Evolutionary conservation across 176 grass and related monocot species (phyloP).

Genomic region (Carex cristatella): DNA sequence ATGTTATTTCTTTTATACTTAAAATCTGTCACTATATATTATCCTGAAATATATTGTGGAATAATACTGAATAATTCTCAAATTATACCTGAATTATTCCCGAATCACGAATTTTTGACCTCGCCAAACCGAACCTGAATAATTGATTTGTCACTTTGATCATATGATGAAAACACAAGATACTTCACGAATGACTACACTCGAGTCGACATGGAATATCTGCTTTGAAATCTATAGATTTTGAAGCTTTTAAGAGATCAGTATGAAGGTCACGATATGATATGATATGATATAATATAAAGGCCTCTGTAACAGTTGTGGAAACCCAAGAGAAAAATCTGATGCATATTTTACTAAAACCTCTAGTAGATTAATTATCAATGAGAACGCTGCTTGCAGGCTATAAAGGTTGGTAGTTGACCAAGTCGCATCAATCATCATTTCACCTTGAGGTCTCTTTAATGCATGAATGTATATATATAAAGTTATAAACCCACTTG

Average conservation of each 20-base stretch:
- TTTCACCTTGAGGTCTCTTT: background rate
- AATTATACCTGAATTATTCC: too few relatives aligned
- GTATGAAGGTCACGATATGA: constrained; percentile 3
- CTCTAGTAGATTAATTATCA: background rate
- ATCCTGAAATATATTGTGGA: too few relatives aligned
- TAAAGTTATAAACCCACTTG: too few relatives aligned
- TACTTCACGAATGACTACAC: background rate
- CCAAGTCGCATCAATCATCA: constrained; percentile 23
- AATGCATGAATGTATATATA: background rate
- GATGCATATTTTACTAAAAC: background rate
- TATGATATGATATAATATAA: constrained; percentile 13
- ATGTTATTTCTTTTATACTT: too few relatives aligned
- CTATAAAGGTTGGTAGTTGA: constrained; percentile 20
- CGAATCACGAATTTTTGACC: too few relatives aligned
- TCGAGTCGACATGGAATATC: background rate
- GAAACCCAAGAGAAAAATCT: constrained; percentile 22
- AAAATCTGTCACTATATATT: too few relatives aligned
- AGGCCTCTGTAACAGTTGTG: constrained; percentile 1
- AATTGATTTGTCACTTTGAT: too few relatives aligned
- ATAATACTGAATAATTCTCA: too few relatives aligned
- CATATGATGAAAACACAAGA: background rate
- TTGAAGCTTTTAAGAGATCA: constrained; percentile 16
- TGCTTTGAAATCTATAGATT: background rate
- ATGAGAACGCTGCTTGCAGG: background rate
- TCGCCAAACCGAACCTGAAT: too few relatives aligned